Evolutionary conservation across 352 stramenopile genomes (phyloP), one percentile per base, ranked within the genome.

Genomic region (Phytopythium cucurbitacearum): DNA sequence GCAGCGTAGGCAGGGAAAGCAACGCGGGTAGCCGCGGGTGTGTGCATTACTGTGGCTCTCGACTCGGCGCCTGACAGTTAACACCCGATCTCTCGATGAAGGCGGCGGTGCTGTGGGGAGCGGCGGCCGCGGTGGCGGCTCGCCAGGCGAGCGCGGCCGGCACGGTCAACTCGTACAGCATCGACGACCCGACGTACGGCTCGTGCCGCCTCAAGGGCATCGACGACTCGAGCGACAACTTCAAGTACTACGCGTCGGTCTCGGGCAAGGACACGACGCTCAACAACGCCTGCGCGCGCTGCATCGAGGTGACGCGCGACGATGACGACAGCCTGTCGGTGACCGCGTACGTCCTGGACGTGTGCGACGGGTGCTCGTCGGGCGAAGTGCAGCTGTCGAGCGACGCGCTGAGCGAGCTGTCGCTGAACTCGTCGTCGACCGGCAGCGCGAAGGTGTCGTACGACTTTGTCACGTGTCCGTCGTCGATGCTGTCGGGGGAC

Each of bases 201-300:
- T 75, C 73, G 38, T 94, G 84, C 56, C 81, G 80, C 10, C 69
- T 94, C 45, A 78, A 88, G 60, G 76, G 79, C 63, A 71, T 91
- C 47, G 56, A 64, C 7, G 40, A 48, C 3, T 57, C 54, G 48
- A 87, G 72, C 50, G 79, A 83, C 54, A 91, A 89, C 53, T 88
- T 87, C 64, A 89, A 89, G 63, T 66, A 76, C 53, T 94, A 89
- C 64, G 84, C 80, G 45, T 90, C 79, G 7, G 69, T 94, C 28
- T 71, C 78, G 4, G 76, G 62, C 57, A 78, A 79, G 48, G 71
- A 88, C 59, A 60, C 67, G 49, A 45, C 54, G 49, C 62, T 89
- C 6, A 84, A 81, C 58, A 57, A 80, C 2, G 78, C 64, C 21
- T 94, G 84, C 54, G 79, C 62, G 40, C 84, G 84, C 40, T 94